phyloP scores from a whole-genome alignment of 352 stramenopile species.

The Pythium angustatum region DNA sequence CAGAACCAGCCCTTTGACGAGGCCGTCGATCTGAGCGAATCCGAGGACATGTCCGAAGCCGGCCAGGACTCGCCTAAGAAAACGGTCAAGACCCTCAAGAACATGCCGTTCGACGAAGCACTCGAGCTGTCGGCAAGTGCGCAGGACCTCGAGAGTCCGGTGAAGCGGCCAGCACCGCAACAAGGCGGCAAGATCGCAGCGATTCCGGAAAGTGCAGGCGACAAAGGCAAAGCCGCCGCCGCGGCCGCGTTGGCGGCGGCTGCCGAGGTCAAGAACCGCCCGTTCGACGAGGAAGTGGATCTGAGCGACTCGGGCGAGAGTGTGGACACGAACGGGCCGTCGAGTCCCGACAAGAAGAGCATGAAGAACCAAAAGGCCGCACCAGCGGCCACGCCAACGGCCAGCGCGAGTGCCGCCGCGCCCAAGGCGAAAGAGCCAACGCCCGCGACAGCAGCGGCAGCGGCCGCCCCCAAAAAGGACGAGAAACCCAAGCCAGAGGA shows the following conservation, averaged over 20 bases:
- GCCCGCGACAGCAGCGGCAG: neutral
- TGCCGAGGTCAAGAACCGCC: conserved; percentile 77
- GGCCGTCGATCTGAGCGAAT: conserved; percentile 86
- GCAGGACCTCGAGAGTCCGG: conserved; percentile 70
- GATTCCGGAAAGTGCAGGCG: conserved; percentile 17
- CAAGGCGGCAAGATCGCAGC: conserved; percentile 5
- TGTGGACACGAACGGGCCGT: conserved; percentile 77
- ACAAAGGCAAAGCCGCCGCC: conserved; percentile 13
- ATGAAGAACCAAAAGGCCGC: conserved; percentile 38
- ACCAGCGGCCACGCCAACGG: conserved; percentile 2
- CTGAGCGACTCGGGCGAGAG: conserved; percentile 85
- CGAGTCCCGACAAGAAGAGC: conserved; percentile 53
- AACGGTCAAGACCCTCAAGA: conserved; percentile 54
- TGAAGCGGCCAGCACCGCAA: conserved; percentile 33
- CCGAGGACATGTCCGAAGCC: conserved; percentile 42
- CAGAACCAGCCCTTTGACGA: conserved; percentile 88
- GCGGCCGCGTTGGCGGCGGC: conserved; percentile 16
- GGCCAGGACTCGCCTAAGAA: conserved; percentile 68
- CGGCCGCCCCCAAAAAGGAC: conserved; percentile 20
- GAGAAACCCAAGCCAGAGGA: conserved; percentile 32
- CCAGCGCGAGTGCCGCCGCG: neutral
- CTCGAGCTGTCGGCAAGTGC: conserved; percentile 81
- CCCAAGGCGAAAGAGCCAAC: conserved; percentile 22
- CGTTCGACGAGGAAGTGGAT: conserved; percentile 87
- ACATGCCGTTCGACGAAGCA: conserved; percentile 81